Base-by-base conservation (phyloP, 106 monocot species). In the Dendrobium chrysotoxum region DNA sequence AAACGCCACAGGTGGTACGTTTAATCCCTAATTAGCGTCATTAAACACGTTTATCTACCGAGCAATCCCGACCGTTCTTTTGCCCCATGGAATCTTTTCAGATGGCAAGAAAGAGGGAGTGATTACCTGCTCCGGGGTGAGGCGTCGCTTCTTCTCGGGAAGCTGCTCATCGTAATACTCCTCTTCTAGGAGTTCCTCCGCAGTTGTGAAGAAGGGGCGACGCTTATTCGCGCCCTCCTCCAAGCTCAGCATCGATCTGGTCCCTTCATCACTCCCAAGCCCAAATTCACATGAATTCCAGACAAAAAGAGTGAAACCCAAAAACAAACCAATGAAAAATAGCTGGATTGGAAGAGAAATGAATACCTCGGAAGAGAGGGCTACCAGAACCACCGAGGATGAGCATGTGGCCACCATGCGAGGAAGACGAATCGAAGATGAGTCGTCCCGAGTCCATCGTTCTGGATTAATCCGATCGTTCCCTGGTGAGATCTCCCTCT, bases 121-220 rank as follows among this genome's bases (percentile, higher is more conserved):
- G 5, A 2, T 55, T 75, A 96, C 96, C 90, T 96, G 96, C 78
- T 96, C 93, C 4, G 93, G 80, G 28, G 91, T 91, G 75, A 96
- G 96, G 82, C 96, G 96, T 66, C 96, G 93, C 85, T 96, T 96
- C 84, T 93, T 96, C 79, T 96, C 96, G 23, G 91, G 89, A 7
- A 87, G 80, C 82, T 96, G 91, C 80, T 96, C 96, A 71, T 96
- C 93, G 84, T 93, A 96, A 88, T 96, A 91, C 79, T 91, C 94
- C 44, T 96, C 96, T 16, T 95, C 95, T n/a, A 87, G 76, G 26
- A 90, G 81, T 41, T 93, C 91, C 15, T 93, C 93, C 40, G 82
- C 77, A 7, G 88, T 82, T 77, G 86, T 88, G 72, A 93, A 90
- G 80, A 92, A 90, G 13, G 90, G 92, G 41, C 88, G 79, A 46